Evolutionary conservation across 129 eudicot genomes (phyloP), one percentile per base, ranked within the genome.

Genomic region (Smallanthus sonchifolius): DNA sequence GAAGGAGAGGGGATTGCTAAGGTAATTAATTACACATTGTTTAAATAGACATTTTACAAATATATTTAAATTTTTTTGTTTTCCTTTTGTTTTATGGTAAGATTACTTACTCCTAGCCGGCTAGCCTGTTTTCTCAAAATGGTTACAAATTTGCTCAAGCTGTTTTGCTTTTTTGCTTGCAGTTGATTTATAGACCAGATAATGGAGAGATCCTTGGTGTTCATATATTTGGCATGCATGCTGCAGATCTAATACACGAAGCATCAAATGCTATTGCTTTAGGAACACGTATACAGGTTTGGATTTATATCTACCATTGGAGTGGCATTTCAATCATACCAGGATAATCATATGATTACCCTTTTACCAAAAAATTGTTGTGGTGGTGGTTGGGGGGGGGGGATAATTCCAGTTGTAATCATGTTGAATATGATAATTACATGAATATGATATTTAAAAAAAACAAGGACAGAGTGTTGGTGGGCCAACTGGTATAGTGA

Each of bases 1-100:
- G 97, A 91, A 85, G 99, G 91, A 72, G 99, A 95, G 68, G 99
- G 99, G 67, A 80, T 95, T 65, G 99, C 99, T 75, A 95, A 95
- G 99, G 99, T 94, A 39, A 51, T 67, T 51, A 19, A 40, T 5
- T 10, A 14, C 37, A 10, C 36, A 52, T 34, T 10, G 64, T 65
- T 16, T 66, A 28, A 6, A 37, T 56, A 35, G 68, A 67, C 36
- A 38, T 52, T 57, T 35, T 57, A 32, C 51, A 62, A 62, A 28
- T 44, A 48, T 59, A 15, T 39, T 49, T 38, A 24, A 16, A 15
- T 8, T 14, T 13, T 32, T 65, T 52, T 28, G 15, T 38, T 24
- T 52, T 45, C 52, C 19, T 75, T 15, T 47, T 74, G 61, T 39
- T 34, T 45, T 66, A 38, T 34, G 30, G 10, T 77, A 56, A 19